A percentile compares a stretch with the other conserved stretches of the same genome.
Evolutionary conservation across 148 eudicot genomes (phyloP).

Genomic region (Oxyria digyna): DNA sequence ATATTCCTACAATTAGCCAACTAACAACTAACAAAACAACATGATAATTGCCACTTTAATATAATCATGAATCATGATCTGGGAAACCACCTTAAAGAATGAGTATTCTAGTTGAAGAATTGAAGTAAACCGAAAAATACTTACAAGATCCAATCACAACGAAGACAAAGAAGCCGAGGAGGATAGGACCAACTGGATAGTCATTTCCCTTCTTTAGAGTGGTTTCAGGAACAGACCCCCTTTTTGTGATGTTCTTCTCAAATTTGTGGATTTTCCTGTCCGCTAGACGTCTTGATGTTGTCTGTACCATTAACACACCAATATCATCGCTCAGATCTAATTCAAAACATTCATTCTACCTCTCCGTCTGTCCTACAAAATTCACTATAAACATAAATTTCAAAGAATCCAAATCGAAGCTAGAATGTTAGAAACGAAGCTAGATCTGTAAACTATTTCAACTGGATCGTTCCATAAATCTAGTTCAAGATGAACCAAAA

Average conservation of each 20-base stretch:
- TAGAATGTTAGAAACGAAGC: background rate
- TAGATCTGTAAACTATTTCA: background rate
- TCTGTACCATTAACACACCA: constrained; percentile 25
- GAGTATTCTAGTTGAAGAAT: too few relatives aligned
- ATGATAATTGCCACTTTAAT: too few relatives aligned
- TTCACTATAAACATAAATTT: background rate
- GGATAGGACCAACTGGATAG: constrained; percentile 64
- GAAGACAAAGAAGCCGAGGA: constrained; percentile 69
- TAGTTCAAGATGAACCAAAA: background rate
- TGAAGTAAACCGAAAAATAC: constrained; percentile 9
- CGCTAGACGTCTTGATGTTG: constrained; percentile 69
- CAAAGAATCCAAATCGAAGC: background rate
- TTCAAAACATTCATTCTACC: background rate
- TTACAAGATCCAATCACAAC: constrained; percentile 89
- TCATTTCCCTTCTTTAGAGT: constrained; percentile 55
- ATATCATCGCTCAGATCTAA: background rate
- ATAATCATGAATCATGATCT: too few relatives aligned
- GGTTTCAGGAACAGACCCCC: constrained; percentile 71
- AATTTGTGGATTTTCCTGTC: constrained; percentile 68
- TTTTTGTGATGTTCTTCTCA: constrained; percentile 65
- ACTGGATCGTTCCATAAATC: background rate
- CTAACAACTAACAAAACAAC: background rate
- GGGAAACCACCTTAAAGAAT: too few relatives aligned
- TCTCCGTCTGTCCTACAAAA: background rate
- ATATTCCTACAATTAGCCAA: background rate